These are phyloP conservation scores for Globisporangium irregulare DNA, from an alignment of 352 stramenopile genomes.

Conservation along the genomic window DNA sequence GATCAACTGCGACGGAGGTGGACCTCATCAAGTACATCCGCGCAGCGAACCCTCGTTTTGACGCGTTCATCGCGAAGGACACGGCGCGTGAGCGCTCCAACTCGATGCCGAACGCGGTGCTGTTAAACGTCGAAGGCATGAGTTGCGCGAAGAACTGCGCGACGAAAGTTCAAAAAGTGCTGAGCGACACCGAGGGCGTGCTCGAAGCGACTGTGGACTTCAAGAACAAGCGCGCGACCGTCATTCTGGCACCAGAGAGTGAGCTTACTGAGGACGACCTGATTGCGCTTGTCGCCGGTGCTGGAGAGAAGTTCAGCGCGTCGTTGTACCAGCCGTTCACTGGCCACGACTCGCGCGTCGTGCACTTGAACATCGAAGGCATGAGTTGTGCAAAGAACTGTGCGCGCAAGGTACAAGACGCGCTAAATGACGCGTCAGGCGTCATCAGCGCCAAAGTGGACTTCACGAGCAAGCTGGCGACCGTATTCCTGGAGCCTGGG, in stretches of 20 bases:
- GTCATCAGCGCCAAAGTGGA: slow-evolving; percentile 82
- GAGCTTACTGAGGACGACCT: slow-evolving; percentile 64
- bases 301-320: slow-evolving; percentile 48
- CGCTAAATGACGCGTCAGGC: slow-evolving; percentile 50
- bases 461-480: slow-evolving; percentile 70
- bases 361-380: slow-evolving; percentile 66
- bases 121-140: slow-evolving; percentile 78
- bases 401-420: slow-evolving; percentile 64
- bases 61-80: slow-evolving; percentile 68
- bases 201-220: slow-evolving; percentile 75
- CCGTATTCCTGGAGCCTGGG: slow-evolving; percentile 68
- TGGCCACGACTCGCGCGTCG: slow-evolving; percentile 62
- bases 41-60: slow-evolving; percentile 68
- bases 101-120: slow-evolving; percentile 57
- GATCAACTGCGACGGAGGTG: slow-evolving; percentile 77
- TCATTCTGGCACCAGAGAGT: slow-evolving; percentile 65
- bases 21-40: slow-evolving; percentile 86
- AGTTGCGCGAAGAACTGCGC: slow-evolving; percentile 69
- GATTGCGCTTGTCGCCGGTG: slow-evolving; percentile 49
- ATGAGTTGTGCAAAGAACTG: slow-evolving; percentile 84
- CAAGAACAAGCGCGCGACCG: slow-evolving; percentile 56
- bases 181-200: slow-evolving; percentile 48
- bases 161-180: slow-evolving; percentile 47
- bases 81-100: slow-evolving; percentile 34
- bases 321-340: slow-evolving; percentile 66